Conservation (phyloP, 306 rosid genomes). For the Ceratonia siliqua region DNA sequence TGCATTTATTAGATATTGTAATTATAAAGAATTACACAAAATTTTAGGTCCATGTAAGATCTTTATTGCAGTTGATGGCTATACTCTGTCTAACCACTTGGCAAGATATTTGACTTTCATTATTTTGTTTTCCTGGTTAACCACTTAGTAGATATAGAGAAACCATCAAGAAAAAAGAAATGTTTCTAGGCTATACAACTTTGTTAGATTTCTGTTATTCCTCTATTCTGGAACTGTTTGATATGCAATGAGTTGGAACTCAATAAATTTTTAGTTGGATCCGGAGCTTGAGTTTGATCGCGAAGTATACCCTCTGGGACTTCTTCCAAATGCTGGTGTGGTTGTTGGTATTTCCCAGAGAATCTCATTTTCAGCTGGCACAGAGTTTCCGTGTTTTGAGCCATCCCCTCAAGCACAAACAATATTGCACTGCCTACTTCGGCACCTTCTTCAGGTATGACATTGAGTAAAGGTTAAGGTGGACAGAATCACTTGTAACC, state of each 20-base stretch:
- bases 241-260: slow-evolving; percentile 31
- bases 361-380: slow-evolving; percentile 90
- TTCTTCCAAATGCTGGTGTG: slow-evolving; percentile 95
- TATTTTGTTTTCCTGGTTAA: background rate
- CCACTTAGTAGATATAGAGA: slow-evolving; percentile 23
- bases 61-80: slow-evolving; percentile 17
- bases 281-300: slow-evolving; percentile 99
- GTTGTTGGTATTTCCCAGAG: slow-evolving; percentile 96
- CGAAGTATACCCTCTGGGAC: slow-evolving; percentile 95
- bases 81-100: background rate
- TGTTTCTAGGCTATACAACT: slow-evolving; percentile 16
- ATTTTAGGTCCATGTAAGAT: background rate
- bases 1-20: slow-evolving; percentile 11
- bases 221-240: slow-evolving; percentile 27
- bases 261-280: slow-evolving; percentile 70
- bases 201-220: slow-evolving; percentile 22
- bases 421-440: slow-evolving; percentile 88
- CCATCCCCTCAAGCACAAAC: slow-evolving; percentile 99
- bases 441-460: slow-evolving; percentile 96
- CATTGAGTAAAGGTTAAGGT: slow-evolving; percentile 25
- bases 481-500: too few relatives aligned
- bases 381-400: slow-evolving; percentile 98
- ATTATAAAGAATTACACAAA: slow-evolving; percentile 25
- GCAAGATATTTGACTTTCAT: background rate
- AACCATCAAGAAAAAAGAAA: slow-evolving; percentile 6